Conservation (phyloP, 257 asterid genomes). For the Solanum corneliomulleri region DNA sequence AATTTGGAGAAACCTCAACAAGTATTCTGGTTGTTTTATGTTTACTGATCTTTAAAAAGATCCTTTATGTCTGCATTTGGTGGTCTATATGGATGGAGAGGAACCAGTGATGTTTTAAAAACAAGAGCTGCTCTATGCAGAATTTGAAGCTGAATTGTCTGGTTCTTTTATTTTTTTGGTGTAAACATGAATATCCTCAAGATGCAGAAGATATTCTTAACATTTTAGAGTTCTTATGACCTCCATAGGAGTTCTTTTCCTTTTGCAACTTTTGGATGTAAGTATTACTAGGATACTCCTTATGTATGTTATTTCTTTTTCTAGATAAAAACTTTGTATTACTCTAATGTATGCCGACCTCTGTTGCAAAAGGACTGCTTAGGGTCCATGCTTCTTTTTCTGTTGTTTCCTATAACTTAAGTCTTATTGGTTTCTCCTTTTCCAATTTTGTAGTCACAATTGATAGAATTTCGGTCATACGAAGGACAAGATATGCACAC, state of each 20-base stretch:
- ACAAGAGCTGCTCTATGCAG: neutral
- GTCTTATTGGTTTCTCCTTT: neutral
- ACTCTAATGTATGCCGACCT: neutral
- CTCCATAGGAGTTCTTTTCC: neutral
- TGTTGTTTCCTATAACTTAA: neutral
- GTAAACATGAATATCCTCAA: neutral
- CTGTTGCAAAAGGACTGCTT: neutral
- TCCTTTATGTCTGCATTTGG: neutral
- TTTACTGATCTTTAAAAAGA: neutral
- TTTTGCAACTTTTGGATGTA: neutral
- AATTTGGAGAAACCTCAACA: neutral
- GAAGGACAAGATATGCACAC: conserved; percentile 98
- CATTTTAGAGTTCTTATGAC: neutral
- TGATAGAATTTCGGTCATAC: conserved; percentile 71
- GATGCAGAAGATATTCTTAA: neutral
- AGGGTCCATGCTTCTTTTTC: neutral
- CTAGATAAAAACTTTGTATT: neutral
- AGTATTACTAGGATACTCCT: neutral
- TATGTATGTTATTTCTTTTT: neutral
- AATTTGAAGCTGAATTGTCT: neutral
- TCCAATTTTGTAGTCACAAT: conserved; percentile 52
- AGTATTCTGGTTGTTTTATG: neutral
- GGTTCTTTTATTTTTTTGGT: neutral
- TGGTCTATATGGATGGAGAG: neutral
- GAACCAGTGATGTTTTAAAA: neutral